Conservation (phyloP, 148 eudicot genomes). For the Rhododendron mucronatum region DNA sequence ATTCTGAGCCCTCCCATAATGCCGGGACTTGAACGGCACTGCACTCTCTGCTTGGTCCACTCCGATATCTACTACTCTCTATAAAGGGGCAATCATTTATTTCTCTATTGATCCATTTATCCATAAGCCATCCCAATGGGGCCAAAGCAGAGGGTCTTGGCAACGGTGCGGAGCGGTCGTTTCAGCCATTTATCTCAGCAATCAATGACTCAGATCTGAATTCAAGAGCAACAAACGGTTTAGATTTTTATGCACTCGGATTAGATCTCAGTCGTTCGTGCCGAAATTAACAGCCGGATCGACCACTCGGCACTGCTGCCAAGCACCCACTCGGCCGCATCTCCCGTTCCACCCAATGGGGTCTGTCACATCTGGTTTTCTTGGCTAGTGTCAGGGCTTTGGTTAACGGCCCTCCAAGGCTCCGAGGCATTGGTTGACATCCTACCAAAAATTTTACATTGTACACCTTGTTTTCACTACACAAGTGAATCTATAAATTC, state of each 20-base stretch:
- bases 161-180: too few species aligned
- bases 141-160: too few species aligned
- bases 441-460: neutral
- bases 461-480: neutral
- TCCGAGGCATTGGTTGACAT: neutral
- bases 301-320: too few species aligned
- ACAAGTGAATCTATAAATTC: neutral
- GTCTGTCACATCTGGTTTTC: neutral
- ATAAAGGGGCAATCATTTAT: neutral
- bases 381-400: neutral
- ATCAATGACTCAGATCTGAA: too few species aligned
- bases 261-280: too few species aligned
- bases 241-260: too few species aligned
- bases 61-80: neutral
- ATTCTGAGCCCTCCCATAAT: neutral
- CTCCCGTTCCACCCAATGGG: neutral
- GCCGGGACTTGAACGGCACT: neutral
- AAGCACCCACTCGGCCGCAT: too few species aligned
- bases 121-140: neutral
- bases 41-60: neutral
- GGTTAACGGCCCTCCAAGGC: neutral
- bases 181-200: too few species aligned
- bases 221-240: too few species aligned
- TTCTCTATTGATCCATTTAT: neutral
- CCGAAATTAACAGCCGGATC: too few species aligned